Evolutionary conservation across 75 land plant species (phyloP).

Genomic region (Azolla pinnata): DNA sequence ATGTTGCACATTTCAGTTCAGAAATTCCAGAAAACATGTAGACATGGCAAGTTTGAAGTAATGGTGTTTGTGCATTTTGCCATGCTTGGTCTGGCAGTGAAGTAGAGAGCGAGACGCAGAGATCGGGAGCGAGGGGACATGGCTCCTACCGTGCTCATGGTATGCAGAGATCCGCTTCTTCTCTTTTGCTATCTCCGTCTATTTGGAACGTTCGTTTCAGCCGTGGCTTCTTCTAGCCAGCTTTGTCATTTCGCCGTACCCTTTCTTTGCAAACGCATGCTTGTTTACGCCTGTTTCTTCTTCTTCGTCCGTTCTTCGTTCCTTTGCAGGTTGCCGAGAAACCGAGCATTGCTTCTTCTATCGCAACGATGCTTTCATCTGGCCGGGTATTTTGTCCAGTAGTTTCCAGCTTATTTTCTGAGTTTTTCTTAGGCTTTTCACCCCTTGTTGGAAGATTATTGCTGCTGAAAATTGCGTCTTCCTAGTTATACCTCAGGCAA

Average conservation of each 20-base stretch:
- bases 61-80: too few species aligned
- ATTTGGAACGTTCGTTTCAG: too few species aligned
- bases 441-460: not conserved
- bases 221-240: too few species aligned
- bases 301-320: not conserved
- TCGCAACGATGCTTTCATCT: constrained; percentile 61
- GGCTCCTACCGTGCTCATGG: constrained; percentile 56
- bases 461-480: not conserved
- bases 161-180: constrained; percentile 3
- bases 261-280: not conserved
- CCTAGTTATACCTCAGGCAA: not conserved
- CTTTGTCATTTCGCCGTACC: too few species aligned
- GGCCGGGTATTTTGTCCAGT: constrained; percentile 57
- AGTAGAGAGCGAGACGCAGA: too few species aligned
- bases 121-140: too few species aligned
- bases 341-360: constrained; percentile 88
- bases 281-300: not conserved
- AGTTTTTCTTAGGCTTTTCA: not conserved
- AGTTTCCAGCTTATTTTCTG: not conserved
- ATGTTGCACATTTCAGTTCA: too few species aligned
- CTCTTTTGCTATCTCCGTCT: too few species aligned
- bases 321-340: constrained; percentile 84
- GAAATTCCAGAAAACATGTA: too few species aligned
- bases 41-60: too few species aligned
- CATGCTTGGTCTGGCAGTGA: too few species aligned